phyloP scores from a whole-genome alignment of 2,329 filamentous ascomycete species.

The Arthrobotrys conoides region DNA sequence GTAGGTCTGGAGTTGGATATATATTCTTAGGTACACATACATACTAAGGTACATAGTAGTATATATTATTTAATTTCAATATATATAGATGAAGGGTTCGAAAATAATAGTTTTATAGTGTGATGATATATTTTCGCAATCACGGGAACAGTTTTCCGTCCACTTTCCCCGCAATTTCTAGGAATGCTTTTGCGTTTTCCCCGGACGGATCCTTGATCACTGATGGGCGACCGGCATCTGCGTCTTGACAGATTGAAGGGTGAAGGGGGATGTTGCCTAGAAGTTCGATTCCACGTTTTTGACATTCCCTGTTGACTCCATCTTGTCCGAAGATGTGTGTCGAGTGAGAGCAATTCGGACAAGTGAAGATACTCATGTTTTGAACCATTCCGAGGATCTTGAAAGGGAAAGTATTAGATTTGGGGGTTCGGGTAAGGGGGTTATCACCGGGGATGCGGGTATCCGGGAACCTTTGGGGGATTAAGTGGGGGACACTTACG shows the following conservation, averaged over 20 bases:
- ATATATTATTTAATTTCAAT: slow-evolving; percentile 22
- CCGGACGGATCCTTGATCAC: slow-evolving; percentile 88
- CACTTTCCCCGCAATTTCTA: slow-evolving; percentile 76
- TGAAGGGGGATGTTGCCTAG: slow-evolving; percentile 92
- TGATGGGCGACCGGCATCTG: slow-evolving; percentile 87
- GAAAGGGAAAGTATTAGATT: neutral
- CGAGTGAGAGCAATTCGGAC: slow-evolving; percentile 81
- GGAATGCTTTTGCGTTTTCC: slow-evolving; percentile 79
- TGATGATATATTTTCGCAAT: no score
- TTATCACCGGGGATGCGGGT: slow-evolving; percentile 3
- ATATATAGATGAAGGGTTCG: neutral
- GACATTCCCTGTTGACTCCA: slow-evolving; percentile 78
- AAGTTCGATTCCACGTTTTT: slow-evolving; percentile 80
- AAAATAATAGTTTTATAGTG: no score
- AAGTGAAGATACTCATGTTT: slow-evolving; percentile 90
- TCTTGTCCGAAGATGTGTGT: slow-evolving; percentile 80
- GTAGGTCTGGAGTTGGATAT: no score
- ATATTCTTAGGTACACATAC: slow-evolving; percentile 19
- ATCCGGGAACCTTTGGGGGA: neutral
- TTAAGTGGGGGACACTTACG: slow-evolving; percentile 65
- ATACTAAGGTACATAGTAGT: no score
- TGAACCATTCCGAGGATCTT: slow-evolving; percentile 85
- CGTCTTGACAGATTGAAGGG: slow-evolving; percentile 86
- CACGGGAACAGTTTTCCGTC: slow-evolving; percentile 56
- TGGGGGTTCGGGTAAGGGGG: neutral